phyloP scores from a whole-genome alignment of 1,139 yeast species.

The Geotrichum histeridarum region DNA sequence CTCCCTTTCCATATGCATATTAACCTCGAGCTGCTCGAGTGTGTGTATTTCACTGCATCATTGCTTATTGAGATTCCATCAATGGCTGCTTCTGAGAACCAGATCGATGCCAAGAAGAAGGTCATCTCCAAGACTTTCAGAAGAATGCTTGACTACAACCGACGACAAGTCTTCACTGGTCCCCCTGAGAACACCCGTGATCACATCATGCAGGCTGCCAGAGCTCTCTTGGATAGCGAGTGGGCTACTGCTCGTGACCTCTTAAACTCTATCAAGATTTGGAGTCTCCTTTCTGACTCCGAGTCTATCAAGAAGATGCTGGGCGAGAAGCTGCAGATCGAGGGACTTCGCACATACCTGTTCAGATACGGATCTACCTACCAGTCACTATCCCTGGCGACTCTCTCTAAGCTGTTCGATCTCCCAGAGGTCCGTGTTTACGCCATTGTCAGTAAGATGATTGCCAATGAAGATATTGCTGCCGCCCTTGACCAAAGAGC shows the following conservation, averaged over 20 bases:
- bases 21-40: conserved; percentile 89
- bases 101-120: conserved; percentile 57
- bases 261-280: conserved; percentile 73
- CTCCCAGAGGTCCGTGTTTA: conserved; percentile 53
- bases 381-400: conserved; percentile 65
- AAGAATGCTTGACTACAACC: conserved; percentile 87
- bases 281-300: conserved; percentile 73
- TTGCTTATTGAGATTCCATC: conserved; percentile 88
- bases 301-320: conserved; percentile 66
- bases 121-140: conserved; percentile 78
- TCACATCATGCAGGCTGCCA: conserved; percentile 88
- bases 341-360: conserved; percentile 85
- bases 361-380: conserved; percentile 77
- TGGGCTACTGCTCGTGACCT: conserved; percentile 76
- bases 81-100: conserved; percentile 55
- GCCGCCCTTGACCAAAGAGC: conserved; percentile 61
- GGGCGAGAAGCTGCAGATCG: conserved; percentile 73
- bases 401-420: conserved; percentile 63
- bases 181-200: conserved; percentile 98
- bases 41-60: conserved; percentile 87
- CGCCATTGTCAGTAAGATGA: conserved; percentile 66
- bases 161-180: conserved; percentile 91
- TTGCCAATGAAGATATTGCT: conserved; percentile 66
- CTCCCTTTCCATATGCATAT: conserved; percentile 98
- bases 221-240: conserved; percentile 81